phyloP scores from a whole-genome alignment of 176 grass and related monocot genomes.

The Microstegium vimineum region DNA sequence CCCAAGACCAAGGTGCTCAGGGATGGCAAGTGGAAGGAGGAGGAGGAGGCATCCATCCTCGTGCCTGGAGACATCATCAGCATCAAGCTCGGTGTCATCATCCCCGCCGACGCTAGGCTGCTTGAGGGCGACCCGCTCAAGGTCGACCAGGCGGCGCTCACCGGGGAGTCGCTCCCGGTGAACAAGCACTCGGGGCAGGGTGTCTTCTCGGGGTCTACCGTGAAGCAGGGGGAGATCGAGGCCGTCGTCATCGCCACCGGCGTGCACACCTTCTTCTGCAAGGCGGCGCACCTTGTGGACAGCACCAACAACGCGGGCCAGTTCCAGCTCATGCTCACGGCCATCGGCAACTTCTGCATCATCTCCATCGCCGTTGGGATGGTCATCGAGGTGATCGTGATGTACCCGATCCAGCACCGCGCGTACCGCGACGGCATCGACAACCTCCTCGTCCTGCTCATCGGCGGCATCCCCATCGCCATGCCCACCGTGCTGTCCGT shows the following conservation, averaged over 20 bases:
- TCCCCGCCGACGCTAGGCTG: conserved; percentile 79
- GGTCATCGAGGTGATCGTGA: conserved; percentile 71
- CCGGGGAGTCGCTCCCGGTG: conserved; percentile 73
- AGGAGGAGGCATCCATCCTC: conserved; percentile 73
- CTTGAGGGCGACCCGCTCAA: conserved; percentile 90
- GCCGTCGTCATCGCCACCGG: conserved; percentile 92
- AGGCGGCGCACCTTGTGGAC: conserved; percentile 93
- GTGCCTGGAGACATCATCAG: conserved; percentile 86
- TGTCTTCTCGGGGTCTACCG: conserved; percentile 88
- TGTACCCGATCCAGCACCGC: conserved; percentile 83
- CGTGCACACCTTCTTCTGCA: conserved; percentile 96
- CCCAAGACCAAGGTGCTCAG: conserved; percentile 90
- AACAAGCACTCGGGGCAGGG: conserved; percentile 66
- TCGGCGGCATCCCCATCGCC: conserved; percentile 90
- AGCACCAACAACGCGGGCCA: conserved; percentile 94
- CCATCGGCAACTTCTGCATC: conserved; percentile 98
- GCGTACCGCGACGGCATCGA: conserved; percentile 83
- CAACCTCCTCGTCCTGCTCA: conserved; percentile 92
- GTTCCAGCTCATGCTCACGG: conserved; percentile 86
- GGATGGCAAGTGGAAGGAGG: conserved; percentile 73
- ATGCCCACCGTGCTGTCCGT: conserved; percentile 96
- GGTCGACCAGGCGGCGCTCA: conserved; percentile 92
- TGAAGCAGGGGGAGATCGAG: conserved; percentile 94
- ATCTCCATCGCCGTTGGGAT: conserved; percentile 79
- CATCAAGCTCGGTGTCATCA: conserved; percentile 91